Evolutionary conservation across 768 basidiomycete species (phyloP), one percentile per base, ranked within the genome.

Genomic region (Suillus fuscotomentosus): DNA sequence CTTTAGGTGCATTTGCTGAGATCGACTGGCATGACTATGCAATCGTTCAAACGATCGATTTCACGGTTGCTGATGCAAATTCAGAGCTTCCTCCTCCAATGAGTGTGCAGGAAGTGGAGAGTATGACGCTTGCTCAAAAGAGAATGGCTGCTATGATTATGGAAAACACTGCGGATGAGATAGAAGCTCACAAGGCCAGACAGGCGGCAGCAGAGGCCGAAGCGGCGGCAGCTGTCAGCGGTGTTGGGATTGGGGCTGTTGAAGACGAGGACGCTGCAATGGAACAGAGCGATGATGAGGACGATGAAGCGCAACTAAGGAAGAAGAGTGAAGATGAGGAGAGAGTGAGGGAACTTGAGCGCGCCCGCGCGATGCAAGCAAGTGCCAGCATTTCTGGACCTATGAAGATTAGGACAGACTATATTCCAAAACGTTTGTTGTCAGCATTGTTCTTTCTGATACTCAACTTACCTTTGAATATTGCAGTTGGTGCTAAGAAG

Each of bases 21-120:
- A 98, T 99, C 70, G 97, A 99, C 73, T 99, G 97, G 97, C 95
- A 99, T 72, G 97, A 99, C 74, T 99, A 97, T 78, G 94, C 95
- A 47, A 94, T 97, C 63, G 97, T 98, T 7, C 95, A 98, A 73
- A 97, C 95, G 22, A 95, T 97, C 70, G 97, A 99, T 73, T 99
- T 99, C 73, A 99, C 97, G 17, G 86, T 88, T 41, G 92, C 91
- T 9, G 97, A 99, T 73, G 88, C 93, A 62, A 88, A 88, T 47
- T 87, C 92, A 13, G 96, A 99, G 71, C 82, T 99, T 31, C 97
- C 97, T 13, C 89, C 93, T n/a, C 97, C 97, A 0, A 98, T 97
- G 90, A 95, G 87, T 69, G 87, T 97, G 20, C 89, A 94, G 70
- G 94, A 97, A 73, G 89, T 99, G 13, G 93, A 97, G 79, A 95